Percentiles rank a stretch among this genome's conserved stretches.
These are phyloP conservation scores for Citrullus amarus DNA, from an alignment of 306 rosid species.

Conservation along the genomic window DNA sequence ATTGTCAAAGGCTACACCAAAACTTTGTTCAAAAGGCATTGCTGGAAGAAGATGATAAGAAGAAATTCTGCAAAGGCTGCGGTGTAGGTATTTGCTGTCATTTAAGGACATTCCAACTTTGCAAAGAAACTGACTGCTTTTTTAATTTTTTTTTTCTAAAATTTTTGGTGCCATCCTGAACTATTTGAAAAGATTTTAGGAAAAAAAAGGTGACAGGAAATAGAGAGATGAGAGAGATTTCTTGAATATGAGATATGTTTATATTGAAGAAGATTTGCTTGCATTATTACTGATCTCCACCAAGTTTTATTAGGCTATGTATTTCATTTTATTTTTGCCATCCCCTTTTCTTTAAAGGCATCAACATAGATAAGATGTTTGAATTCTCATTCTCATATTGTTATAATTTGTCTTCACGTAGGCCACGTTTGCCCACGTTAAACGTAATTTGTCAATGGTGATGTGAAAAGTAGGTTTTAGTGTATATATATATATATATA, in stretches of 20 bases:
- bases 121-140: background rate
- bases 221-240: background rate
- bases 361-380: too few relatives aligned
- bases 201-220: background rate
- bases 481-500: too few relatives aligned
- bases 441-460: too few relatives aligned
- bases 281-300: too few relatives aligned
- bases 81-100: background rate
- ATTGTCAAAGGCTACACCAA: conserved; percentile 5
- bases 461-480: too few relatives aligned
- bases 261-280: too few relatives aligned
- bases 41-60: background rate
- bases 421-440: too few relatives aligned
- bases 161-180: background rate
- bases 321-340: too few relatives aligned
- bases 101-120: conserved; percentile 1
- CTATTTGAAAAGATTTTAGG: background rate
- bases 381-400: background rate
- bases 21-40: background rate
- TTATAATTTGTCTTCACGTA: too few relatives aligned
- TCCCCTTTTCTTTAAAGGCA: too few relatives aligned
- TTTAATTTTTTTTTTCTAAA: background rate
- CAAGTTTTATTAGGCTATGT: too few relatives aligned
- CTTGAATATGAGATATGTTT: background rate
- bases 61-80: background rate